A percentile compares a stretch with the other conserved stretches of the same genome.
These are phyloP conservation scores for Fusarium sp. DNA, from an alignment of 2,329 filamentous ascomycete genomes.

Conservation along the genomic window DNA sequence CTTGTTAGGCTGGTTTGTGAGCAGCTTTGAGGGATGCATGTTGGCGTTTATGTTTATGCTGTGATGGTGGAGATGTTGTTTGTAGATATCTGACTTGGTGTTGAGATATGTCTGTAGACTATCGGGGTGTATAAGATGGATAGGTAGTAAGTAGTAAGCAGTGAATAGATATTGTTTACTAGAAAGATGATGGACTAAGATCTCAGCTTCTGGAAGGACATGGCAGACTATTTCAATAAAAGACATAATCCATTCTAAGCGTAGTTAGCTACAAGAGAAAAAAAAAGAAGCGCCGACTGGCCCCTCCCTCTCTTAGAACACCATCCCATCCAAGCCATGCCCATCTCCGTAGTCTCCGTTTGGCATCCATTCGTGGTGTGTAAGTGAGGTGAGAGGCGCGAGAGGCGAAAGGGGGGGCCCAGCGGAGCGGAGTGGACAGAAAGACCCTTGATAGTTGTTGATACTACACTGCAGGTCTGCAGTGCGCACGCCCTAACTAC, in stretches of 20 bases:
- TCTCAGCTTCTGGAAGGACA: slow-evolving; percentile 37
- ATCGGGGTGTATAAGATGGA: not conserved
- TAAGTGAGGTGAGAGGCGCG: slow-evolving; percentile 23
- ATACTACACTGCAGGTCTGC: too few species aligned
- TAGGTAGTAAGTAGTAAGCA: too few species aligned
- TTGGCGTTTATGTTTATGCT: slow-evolving; percentile 14
- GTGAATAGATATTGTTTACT: slow-evolving; percentile 4
- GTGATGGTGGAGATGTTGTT: not conserved
- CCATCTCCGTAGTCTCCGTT: slow-evolving; percentile 44
- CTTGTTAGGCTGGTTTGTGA: slow-evolving; percentile 39
- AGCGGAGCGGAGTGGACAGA: slow-evolving; percentile 2
- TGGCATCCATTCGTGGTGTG: slow-evolving; percentile 30
- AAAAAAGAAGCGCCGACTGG: slow-evolving; percentile 35
- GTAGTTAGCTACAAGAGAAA: slow-evolving; percentile 9
- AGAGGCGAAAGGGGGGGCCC: too few species aligned
- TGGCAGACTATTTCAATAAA: slow-evolving; percentile 26
- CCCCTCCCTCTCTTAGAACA: slow-evolving; percentile 20
- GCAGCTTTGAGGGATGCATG: slow-evolving; percentile 46
- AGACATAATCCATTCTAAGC: slow-evolving; percentile 27
- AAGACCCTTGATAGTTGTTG: slow-evolving; percentile 9
- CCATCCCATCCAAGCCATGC: not conserved
- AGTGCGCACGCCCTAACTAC: slow-evolving; percentile 6
- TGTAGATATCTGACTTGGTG: slow-evolving; percentile 10
- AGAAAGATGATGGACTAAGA: slow-evolving; percentile 6
- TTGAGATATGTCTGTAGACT: not conserved